Conservation (phyloP, 2,329 filamentous ascomycete genomes). For the Clonostachys solani region DNA sequence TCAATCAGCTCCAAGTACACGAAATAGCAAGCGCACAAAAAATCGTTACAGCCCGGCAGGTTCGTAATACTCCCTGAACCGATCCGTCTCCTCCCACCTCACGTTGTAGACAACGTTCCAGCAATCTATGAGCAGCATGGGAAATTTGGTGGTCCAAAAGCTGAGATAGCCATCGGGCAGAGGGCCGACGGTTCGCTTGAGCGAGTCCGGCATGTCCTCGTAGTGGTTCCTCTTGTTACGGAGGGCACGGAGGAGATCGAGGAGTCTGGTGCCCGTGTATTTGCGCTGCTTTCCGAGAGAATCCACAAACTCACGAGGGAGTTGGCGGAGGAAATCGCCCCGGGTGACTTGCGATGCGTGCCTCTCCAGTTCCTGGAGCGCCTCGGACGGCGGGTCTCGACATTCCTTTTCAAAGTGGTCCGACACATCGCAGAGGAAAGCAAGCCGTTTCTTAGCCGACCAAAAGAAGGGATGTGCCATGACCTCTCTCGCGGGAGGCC, state of each 20-base stretch:
- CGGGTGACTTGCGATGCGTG: constrained; percentile 50
- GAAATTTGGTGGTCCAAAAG: constrained; percentile 81
- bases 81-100: constrained; percentile 56
- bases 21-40: not conserved
- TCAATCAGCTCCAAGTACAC: not conserved
- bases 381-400: constrained; percentile 71
- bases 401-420: constrained; percentile 95
- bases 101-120: constrained; percentile 70
- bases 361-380: constrained; percentile 56
- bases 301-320: constrained; percentile 81
- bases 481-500: constrained; percentile 73
- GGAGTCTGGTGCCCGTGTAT: constrained; percentile 77
- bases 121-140: constrained; percentile 71
- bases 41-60: constrained; percentile 29
- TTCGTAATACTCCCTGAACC: constrained; percentile 70
- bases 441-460: constrained; percentile 80
- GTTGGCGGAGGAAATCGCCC: constrained; percentile 71
- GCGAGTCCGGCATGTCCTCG: constrained; percentile 83
- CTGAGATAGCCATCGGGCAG: constrained; percentile 76
- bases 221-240: constrained; percentile 98
- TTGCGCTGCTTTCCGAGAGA: constrained; percentile 91
- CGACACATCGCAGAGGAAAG: constrained; percentile 92
- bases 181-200: constrained; percentile 66
- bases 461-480: constrained; percentile 97
- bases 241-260: constrained; percentile 84